These are phyloP conservation scores for Betula pendula DNA, from an alignment of 306 rosid genomes.

Conservation along the genomic window DNA sequence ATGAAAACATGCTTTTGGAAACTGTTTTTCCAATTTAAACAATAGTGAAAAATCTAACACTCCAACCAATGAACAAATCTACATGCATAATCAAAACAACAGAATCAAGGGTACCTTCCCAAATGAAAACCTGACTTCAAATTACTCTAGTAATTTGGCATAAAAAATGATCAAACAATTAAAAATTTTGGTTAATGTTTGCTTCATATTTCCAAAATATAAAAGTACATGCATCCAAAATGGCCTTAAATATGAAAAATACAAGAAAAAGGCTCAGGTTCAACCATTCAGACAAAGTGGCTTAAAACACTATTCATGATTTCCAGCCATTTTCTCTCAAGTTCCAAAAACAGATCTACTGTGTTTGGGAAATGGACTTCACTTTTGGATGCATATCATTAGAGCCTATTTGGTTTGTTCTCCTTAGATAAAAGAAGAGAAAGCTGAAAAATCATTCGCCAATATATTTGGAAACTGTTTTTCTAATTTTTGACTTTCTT, in stretches of 20 bases:
- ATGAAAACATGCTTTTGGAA: too few species aligned
- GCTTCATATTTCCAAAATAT: not conserved
- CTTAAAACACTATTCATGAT: not conserved
- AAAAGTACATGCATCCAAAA: not conserved
- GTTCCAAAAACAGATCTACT: not conserved
- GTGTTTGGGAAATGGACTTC: not conserved
- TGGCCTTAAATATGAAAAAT: not conserved
- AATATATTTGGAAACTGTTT: not conserved
- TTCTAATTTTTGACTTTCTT: not conserved
- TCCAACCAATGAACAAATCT: not conserved
- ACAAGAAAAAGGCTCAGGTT: not conserved
- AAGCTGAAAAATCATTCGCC: not conserved
- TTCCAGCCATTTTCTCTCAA: not conserved
- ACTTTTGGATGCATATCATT: not conserved
- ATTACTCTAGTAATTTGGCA: too few species aligned
- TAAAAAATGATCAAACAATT: too few species aligned
- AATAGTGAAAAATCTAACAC: not conserved
- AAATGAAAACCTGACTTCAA: too few species aligned
- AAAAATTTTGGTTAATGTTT: too few species aligned
- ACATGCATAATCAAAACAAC: not conserved
- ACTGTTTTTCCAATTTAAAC: not conserved
- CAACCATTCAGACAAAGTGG: conserved; percentile 5
- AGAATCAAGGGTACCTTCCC: too few species aligned
- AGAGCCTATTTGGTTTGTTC: not conserved
- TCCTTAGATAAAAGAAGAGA: not conserved